Evolutionary conservation across 2,329 filamentous ascomycete genomes (phyloP).

Genomic region (Claviceps arundinis): DNA sequence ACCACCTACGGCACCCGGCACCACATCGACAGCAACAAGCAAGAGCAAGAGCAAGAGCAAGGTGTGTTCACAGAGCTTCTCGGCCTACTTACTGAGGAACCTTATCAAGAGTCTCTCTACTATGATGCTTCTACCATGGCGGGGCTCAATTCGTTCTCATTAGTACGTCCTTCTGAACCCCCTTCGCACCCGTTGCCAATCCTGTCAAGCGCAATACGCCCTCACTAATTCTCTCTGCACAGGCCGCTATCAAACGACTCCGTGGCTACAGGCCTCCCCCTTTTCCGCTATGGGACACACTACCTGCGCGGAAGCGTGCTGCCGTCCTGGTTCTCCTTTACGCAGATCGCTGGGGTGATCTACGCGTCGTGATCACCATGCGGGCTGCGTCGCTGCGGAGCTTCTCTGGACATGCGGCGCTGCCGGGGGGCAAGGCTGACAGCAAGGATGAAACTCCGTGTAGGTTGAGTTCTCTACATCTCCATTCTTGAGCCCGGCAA

Average conservation of each 20-base stretch:
- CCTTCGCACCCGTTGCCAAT: neutral
- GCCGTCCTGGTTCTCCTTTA: conserved; percentile 83
- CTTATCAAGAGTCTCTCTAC: conserved; percentile 31
- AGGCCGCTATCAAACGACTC: conserved; percentile 48
- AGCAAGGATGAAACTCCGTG: conserved; percentile 44
- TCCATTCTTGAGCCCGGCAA: neutral
- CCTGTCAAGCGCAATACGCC: neutral
- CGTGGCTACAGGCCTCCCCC: conserved; percentile 47
- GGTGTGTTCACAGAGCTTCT: neutral
- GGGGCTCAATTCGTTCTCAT: conserved; percentile 38
- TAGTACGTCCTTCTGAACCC: conserved; percentile 27
- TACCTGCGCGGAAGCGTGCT: conserved; percentile 56
- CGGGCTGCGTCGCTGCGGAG: conserved; percentile 48
- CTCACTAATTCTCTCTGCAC: conserved; percentile 1
- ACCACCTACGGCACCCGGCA: neutral
- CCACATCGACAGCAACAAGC: neutral
- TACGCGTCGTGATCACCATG: conserved; percentile 60
- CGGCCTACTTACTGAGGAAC: neutral
- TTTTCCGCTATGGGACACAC: conserved; percentile 47
- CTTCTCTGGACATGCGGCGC: conserved; percentile 75
- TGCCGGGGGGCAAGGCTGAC: conserved; percentile 67
- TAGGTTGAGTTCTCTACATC: conserved; percentile 19
- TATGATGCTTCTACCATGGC: conserved; percentile 47
- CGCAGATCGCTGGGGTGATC: conserved; percentile 66
- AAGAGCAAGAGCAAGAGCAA: neutral